These are phyloP conservation scores for Isatis lusitanica DNA, from an alignment of 441 rosid genomes.

Conservation along the genomic window DNA sequence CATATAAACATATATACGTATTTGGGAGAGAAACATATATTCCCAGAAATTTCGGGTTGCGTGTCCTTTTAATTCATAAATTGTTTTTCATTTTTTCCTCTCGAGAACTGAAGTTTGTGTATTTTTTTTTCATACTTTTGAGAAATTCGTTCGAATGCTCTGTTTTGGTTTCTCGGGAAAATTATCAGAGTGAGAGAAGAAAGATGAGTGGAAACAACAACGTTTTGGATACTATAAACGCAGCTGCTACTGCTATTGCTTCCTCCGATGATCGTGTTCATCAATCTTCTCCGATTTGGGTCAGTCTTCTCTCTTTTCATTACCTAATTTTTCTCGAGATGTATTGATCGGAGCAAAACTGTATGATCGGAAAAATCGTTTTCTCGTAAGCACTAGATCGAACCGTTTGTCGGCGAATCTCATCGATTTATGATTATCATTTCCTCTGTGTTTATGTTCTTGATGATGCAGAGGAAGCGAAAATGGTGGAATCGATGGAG, in stretches of 20 bases:
- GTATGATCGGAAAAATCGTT: neutral
- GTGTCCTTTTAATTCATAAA: conserved; percentile 24
- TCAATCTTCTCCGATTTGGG: conserved; percentile 45
- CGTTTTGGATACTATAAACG: conserved; percentile 68
- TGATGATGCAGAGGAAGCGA: conserved; percentile 46
- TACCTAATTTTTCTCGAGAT: neutral
- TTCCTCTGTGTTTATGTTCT: neutral
- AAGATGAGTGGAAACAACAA: conserved; percentile 50
- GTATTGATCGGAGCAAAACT: neutral
- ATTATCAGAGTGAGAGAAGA: conserved; percentile 21
- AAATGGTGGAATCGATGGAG: conserved; percentile 77
- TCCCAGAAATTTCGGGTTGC: conserved; percentile 38
- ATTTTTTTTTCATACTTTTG: neutral
- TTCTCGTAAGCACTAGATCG: conserved; percentile 21
- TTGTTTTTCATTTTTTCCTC: neutral
- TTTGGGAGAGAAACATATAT: conserved; percentile 19
- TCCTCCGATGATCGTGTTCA: conserved; percentile 71
- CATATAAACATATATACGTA: neutral
- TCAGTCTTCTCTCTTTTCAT: conserved; percentile 20
- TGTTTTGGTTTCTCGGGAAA: conserved; percentile 36
- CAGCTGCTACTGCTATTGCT: conserved; percentile 83
- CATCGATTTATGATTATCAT: neutral
- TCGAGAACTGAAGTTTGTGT: neutral
- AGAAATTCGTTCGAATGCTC: conserved; percentile 26
- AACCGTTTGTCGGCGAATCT: too few species aligned